Evolutionary conservation across 331 rosid species (phyloP), one percentile per base, ranked within the genome.

Genomic region (Telfairia occidentalis): DNA sequence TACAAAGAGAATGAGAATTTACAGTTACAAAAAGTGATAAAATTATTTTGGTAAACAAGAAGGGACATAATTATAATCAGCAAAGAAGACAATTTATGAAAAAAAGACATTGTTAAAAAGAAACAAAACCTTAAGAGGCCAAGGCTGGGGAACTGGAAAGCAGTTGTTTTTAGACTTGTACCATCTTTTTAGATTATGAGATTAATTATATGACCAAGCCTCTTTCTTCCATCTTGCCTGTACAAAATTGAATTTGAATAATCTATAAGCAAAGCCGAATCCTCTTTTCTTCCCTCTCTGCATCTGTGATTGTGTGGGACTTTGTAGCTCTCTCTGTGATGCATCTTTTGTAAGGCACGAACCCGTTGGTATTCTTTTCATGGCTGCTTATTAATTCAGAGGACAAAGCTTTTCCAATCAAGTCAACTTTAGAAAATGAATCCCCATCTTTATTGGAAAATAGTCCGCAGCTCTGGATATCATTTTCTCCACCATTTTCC

Each of bases 281-380:
- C 24, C 87, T 81, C 77, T 87, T 81, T 75, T 74, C 85, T 48
- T 88, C 85, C 50, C 91, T 77, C 52, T 86, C 58, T 45, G 75
- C 85, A 2, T 49, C 58, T 37, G 74, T 70, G n/a, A 81, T 24
- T 52, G 64, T 6, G 18, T 78, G 70, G 63, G 82, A 72, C 9
- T 46, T 10, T 16, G 23, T 74, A 13, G 79, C 85, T 74, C 83
- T 83, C 76, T 81, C 86, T 71, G 81, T 49, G 59, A 82, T 19
- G 78, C 90, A 84, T 74, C 97, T 85, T 84, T 92, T 92, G 48
- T 89, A 90, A 52, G 96, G 96, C 1, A 90, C 84, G 84, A 90
- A 92, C 35, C 96, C 96, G 84, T 81, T 83, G 2, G 78, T 82
- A 32, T 71, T 75, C 55, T 79, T 78, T 64, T 61, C 81, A 52